These are phyloP conservation scores for Fusarium incarnatum DNA, from an alignment of 2,329 filamentous ascomycete species.

Conservation along the genomic window DNA sequence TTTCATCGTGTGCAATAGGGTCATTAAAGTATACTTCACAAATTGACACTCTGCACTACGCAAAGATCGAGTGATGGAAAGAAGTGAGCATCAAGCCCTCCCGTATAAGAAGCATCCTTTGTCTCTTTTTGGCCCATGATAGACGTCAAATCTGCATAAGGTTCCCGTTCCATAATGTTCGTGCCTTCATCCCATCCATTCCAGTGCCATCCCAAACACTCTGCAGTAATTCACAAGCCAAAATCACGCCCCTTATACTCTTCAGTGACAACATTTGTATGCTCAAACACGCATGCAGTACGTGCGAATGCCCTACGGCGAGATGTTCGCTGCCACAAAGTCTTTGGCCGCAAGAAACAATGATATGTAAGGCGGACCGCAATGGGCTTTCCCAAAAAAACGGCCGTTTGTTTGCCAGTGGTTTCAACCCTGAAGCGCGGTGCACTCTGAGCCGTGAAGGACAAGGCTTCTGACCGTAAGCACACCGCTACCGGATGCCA, in stretches of 20 bases:
- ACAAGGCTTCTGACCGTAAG: conserved; percentile 7
- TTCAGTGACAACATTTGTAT: conserved; percentile 23
- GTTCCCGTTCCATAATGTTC: conserved; percentile 45
- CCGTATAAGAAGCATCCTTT: conserved; percentile 41
- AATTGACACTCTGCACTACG: background rate
- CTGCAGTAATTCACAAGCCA: conserved; percentile 34
- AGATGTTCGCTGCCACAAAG: conserved; percentile 27
- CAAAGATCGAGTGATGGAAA: conserved; percentile 5
- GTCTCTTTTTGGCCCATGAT: conserved; percentile 45
- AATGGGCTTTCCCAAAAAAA: conserved; percentile 5
- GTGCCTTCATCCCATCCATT: conserved; percentile 43
- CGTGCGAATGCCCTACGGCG: conserved; percentile 25
- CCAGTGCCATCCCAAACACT: conserved; percentile 38
- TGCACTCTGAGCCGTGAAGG: conserved; percentile 8
- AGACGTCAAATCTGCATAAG: conserved; percentile 45
- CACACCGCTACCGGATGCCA: conserved; percentile 9
- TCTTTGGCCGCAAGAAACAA: conserved; percentile 28
- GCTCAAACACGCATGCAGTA: conserved; percentile 26
- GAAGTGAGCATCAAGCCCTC: conserved; percentile 13
- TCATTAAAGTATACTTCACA: conserved; percentile 3
- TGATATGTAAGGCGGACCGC: conserved; percentile 11
- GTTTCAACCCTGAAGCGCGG: conserved; percentile 1
- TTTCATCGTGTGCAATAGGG: background rate
- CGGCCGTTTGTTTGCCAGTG: background rate
- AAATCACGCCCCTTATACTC: conserved; percentile 21